Base-by-base conservation (phyloP, 257 asterid species). In the Cynanchum wilfordii region DNA sequence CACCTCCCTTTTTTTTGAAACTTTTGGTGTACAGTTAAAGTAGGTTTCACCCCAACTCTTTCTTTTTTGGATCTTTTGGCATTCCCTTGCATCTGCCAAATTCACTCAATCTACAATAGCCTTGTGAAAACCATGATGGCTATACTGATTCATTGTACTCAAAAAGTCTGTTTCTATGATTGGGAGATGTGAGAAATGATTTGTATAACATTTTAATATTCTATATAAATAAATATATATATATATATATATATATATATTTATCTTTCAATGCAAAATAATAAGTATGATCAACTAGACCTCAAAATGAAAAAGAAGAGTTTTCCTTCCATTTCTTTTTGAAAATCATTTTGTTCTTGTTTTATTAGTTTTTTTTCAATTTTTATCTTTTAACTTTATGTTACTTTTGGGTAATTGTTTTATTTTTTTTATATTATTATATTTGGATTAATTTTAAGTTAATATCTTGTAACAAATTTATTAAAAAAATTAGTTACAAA, bases 21-120 rank as follows among this genome's bases (percentile, higher is more conserved):
- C 52, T 9, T 49, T 49, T 54, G 67, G 80, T 83, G 92, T 88
- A 88, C 85, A 89, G 94, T 67, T 78, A 55, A 73, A 66, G 69
- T 64, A 64, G 67, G 69, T 64, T 17, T 19, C 47, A 2, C 13
- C 47, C 49, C 68, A 17, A 7, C 24, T 6, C n/a, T 19, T 33
- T 25, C 44, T 2, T 16, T 59, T 59, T 59, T 24, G 42, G 42
- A 8, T 59, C 66, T 27, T 62, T 9, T 62, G 47, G 5, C 45
- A 16, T 17, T 38, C 47, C 68, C 68, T 62, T 30, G 15, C n/a
- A 62, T 62, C 24, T 19, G 13, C n/a, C 13, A 62, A 30, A 62
- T 62, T 62, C 68, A 30, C 16, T 30, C 67, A 29, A 60, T 60
- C 9, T 62, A 45, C 68, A 33, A 62, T 62, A 12, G 68, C 22